phyloP scores from a whole-genome alignment of 2,329 filamentous ascomycete genomes.

The Tolypocladium ovalisporum region DNA sequence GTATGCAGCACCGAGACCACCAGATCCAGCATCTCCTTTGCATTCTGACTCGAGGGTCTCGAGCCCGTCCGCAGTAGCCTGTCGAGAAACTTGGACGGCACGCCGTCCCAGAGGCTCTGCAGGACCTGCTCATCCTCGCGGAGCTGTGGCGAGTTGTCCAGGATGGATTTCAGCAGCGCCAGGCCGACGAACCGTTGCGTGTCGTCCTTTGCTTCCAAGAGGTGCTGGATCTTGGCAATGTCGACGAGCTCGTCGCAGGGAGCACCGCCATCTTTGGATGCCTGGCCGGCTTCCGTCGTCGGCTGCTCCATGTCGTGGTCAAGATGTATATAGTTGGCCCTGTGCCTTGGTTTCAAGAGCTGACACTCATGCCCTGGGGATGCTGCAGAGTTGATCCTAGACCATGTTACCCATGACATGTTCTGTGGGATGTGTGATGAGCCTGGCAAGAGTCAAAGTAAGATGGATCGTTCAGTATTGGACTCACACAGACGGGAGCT shows the following conservation, averaged over 20 bases:
- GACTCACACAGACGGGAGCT: not conserved
- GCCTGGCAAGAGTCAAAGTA: not conserved
- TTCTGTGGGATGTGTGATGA: not conserved
- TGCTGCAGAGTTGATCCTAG: not conserved
- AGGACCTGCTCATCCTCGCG: conserved; percentile 35
- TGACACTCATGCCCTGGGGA: not conserved
- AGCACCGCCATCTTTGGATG: conserved; percentile 1
- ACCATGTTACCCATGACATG: not conserved
- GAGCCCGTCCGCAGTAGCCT: conserved; percentile 47
- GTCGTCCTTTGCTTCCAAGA: conserved; percentile 51
- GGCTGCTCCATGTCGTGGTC: not conserved
- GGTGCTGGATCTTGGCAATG: conserved; percentile 37
- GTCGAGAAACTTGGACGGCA: conserved; percentile 54
- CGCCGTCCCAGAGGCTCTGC: conserved; percentile 43
- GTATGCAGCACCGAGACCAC: conserved; percentile 53
- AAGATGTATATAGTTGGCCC: not conserved
- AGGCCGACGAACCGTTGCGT: conserved; percentile 59
- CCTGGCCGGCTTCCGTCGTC: not conserved
- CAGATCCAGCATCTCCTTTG: conserved; percentile 51
- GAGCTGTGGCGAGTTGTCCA: conserved; percentile 48
- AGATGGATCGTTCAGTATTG: not conserved
- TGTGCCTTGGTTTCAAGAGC: not conserved
- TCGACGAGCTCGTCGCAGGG: conserved; percentile 9
- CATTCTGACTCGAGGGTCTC: conserved; percentile 28
- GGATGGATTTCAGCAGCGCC: conserved; percentile 52